Evolutionary conservation across 2,329 filamentous ascomycete genomes (phyloP).

Genomic region (Colletotrichum sansevieriae): DNA sequence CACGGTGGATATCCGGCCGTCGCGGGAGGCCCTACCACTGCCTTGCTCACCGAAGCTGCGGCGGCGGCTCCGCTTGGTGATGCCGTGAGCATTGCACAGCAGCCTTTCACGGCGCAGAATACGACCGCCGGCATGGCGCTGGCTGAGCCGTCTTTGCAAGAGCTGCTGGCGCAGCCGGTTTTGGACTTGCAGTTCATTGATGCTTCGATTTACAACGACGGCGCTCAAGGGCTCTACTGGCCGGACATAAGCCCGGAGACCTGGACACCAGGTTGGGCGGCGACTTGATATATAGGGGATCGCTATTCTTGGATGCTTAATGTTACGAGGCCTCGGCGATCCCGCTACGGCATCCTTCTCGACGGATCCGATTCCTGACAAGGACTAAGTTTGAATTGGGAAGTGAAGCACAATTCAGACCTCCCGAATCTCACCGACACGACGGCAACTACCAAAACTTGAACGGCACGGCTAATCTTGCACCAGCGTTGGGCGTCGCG

Average conservation of each 20-base stretch:
- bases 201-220: slow-evolving; percentile 40
- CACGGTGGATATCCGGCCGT: slow-evolving; percentile 15
- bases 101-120: slow-evolving; percentile 28
- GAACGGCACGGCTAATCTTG: slow-evolving; percentile 28
- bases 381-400: too few relatives aligned
- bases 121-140: slow-evolving; percentile 52
- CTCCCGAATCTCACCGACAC: too few relatives aligned
- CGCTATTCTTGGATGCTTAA: not conserved
- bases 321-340: too few relatives aligned
- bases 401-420: too few relatives aligned
- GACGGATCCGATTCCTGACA: too few relatives aligned
- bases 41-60: not conserved
- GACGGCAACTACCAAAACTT: slow-evolving; percentile 23
- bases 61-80: not conserved
- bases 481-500: slow-evolving; percentile 29
- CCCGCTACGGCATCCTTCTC: too few relatives aligned
- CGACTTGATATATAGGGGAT: slow-evolving; percentile 1
- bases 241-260: slow-evolving; percentile 40
- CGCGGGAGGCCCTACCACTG: not conserved
- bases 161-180: slow-evolving; percentile 50
- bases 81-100: not conserved
- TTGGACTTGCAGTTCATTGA: slow-evolving; percentile 53
- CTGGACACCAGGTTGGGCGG: slow-evolving; percentile 39
- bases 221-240: slow-evolving; percentile 42
- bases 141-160: slow-evolving; percentile 52